These are phyloP conservation scores for Dothidotthia symphoricarpi DNA, from an alignment of 2,329 filamentous ascomycete genomes.

Conservation along the genomic window DNA sequence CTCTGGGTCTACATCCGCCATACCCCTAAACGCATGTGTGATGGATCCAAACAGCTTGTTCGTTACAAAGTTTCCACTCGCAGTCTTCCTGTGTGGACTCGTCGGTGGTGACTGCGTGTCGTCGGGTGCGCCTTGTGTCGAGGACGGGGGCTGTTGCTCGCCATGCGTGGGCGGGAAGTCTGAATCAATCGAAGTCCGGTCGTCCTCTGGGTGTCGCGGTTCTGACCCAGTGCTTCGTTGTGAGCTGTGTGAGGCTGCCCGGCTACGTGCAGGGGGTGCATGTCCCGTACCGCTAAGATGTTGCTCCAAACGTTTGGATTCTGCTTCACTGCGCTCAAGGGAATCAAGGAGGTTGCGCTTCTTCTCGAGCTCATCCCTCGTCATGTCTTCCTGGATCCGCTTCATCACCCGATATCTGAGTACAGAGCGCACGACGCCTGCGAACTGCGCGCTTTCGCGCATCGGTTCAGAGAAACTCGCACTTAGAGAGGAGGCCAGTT, in stretches of 20 bases:
- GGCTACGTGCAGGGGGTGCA: conserved; percentile 58
- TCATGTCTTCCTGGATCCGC: conserved; percentile 96
- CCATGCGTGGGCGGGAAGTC: conserved; percentile 91
- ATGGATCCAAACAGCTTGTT: conserved; percentile 92
- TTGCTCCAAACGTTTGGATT: conserved; percentile 89
- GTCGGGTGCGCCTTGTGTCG: conserved; percentile 67
- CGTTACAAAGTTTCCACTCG: conserved; percentile 82
- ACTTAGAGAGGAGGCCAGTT: conserved; percentile 81
- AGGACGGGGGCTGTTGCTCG: conserved; percentile 59
- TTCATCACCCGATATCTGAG: conserved; percentile 88
- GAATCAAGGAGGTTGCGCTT: conserved; percentile 80
- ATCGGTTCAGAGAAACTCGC: conserved; percentile 96
- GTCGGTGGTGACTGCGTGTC: conserved; percentile 22
- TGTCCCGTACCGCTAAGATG: conserved; percentile 77
- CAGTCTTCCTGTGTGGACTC: conserved; percentile 68
- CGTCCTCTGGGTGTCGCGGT: conserved; percentile 56
- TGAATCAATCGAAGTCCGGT: conserved; percentile 88
- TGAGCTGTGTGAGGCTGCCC: conserved; percentile 63
- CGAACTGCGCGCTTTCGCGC: conserved; percentile 96
- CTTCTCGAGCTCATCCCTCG: conserved; percentile 85
- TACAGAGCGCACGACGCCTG: conserved; percentile 85
- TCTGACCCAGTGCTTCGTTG: conserved; percentile 41
- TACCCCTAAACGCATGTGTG: conserved; percentile 91
- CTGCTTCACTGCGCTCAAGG: conserved; percentile 88
- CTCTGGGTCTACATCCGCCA: conserved; percentile 94